Evolutionary conservation across 139 green algal genomes (phyloP).

Genomic region (Coccomyxa sp.): DNA sequence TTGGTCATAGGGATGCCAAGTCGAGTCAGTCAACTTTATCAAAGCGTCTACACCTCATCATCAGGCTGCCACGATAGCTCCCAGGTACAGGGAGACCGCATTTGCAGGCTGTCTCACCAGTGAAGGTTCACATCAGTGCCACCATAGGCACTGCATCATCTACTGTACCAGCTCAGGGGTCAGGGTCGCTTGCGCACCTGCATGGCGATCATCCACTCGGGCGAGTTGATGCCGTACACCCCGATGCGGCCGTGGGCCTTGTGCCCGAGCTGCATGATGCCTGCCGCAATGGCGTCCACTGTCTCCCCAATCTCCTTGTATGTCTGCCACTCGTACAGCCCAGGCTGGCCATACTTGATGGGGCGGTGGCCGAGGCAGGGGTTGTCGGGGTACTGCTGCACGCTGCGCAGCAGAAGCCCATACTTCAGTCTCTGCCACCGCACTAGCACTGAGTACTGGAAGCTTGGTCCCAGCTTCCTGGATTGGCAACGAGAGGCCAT

Average conservation of each 20-base stretch:
- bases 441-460: neutral
- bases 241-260: conserved; percentile 39
- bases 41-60: too few species aligned
- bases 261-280: conserved; percentile 35
- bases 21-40: too few species aligned
- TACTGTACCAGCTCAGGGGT: too few species aligned
- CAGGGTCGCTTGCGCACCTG: conserved; percentile 60
- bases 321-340: conserved; percentile 43
- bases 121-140: too few species aligned
- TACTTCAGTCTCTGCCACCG: neutral
- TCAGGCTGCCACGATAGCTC: too few species aligned
- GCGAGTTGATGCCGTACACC: conserved; percentile 80
- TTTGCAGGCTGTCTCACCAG: too few species aligned
- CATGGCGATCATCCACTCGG: conserved; percentile 93
- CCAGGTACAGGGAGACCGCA: too few species aligned
- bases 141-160: too few species aligned
- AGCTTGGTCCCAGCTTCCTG: neutral
- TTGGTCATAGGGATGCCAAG: too few species aligned
- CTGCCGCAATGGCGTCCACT: conserved; percentile 31
- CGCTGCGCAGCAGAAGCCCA: conserved; percentile 12
- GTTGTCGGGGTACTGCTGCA: conserved; percentile 35
- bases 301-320: conserved; percentile 36
- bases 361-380: conserved; percentile 47
- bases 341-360: conserved; percentile 16
- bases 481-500: neutral